A percentile compares a stretch with the other conserved stretches of the same genome.
phyloP scores from a whole-genome alignment of 2,329 filamentous ascomycete genomes.

The Polychaeton citri region DNA sequence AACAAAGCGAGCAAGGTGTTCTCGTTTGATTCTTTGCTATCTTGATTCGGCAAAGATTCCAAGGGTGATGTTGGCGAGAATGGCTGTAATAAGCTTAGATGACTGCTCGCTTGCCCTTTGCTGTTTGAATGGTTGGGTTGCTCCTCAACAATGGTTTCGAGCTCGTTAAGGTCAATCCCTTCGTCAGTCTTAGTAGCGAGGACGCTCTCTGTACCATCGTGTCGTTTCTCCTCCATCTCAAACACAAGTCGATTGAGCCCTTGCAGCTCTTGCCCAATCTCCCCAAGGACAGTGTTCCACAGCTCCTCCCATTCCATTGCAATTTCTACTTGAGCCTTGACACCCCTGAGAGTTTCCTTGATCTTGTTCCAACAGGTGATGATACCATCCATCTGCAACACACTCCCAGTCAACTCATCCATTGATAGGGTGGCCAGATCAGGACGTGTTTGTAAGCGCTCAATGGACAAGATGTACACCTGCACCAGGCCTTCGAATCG shows the following conservation, averaged over 20 bases:
- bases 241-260: constrained; percentile 71
- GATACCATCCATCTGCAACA: constrained; percentile 81
- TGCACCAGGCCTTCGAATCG: constrained; percentile 83
- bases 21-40: constrained; percentile 53
- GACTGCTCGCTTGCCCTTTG: constrained; percentile 43
- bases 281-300: constrained; percentile 84
- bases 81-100: constrained; percentile 48
- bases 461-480: constrained; percentile 88
- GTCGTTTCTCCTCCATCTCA: constrained; percentile 93
- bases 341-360: constrained; percentile 58
- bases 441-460: constrained; percentile 65
- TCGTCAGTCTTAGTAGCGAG: constrained; percentile 28
- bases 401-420: constrained; percentile 59
- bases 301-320: constrained; percentile 99
- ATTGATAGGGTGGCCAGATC: constrained; percentile 62
- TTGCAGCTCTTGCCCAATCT: constrained; percentile 82
- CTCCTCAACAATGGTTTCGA: constrained; percentile 89
- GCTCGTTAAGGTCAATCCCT: constrained; percentile 65
- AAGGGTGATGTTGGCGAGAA: constrained; percentile 48
- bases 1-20: constrained; percentile 80
- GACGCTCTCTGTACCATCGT: constrained; percentile 60
- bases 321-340: constrained; percentile 85
- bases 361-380: constrained; percentile 75
- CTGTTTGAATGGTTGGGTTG: constrained; percentile 41
- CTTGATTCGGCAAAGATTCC: constrained; percentile 39